These are phyloP conservation scores for Gossypium trilobum DNA, from an alignment of 441 rosid species.

Conservation along the genomic window DNA sequence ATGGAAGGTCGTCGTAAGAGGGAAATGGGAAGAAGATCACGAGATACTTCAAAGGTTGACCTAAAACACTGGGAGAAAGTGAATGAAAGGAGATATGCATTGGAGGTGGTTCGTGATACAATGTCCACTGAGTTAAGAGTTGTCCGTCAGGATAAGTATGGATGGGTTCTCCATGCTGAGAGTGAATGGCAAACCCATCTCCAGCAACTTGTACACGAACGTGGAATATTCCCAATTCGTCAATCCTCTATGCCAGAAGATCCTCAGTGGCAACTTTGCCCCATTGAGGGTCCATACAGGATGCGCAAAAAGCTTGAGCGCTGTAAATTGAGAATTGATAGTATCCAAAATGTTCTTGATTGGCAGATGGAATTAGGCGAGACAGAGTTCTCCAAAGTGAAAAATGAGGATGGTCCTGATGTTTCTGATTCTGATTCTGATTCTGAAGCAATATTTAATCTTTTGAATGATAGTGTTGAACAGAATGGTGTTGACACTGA, in stretches of 20 bases:
- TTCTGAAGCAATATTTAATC: constrained; percentile 42
- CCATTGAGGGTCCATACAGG: constrained; percentile 99
- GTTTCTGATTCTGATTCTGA: constrained; percentile 52
- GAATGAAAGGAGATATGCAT: constrained; percentile 91
- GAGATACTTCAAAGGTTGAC: constrained; percentile 77
- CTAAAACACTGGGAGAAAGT: constrained; percentile 91
- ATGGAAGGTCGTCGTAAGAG: constrained; percentile 91
- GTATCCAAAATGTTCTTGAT: constrained; percentile 77
- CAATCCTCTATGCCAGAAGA: constrained; percentile 51
- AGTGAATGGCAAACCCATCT: constrained; percentile 99
- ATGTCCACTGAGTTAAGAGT: constrained; percentile 99
- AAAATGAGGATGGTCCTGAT: constrained; percentile 45
- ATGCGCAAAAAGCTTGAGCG: constrained; percentile 99
- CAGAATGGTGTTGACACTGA: constrained; percentile 34
- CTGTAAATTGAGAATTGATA: constrained; percentile 71
- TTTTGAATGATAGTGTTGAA: constrained; percentile 37
- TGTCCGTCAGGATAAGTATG: constrained; percentile 99
- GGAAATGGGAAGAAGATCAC: constrained; percentile 87
- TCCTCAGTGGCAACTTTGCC: constrained; percentile 99
- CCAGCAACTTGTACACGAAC: constrained; percentile 96
- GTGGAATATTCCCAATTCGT: constrained; percentile 87
- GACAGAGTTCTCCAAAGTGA: constrained; percentile 48
- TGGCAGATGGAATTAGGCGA: constrained; percentile 71
- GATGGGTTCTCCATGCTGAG: constrained; percentile 99
- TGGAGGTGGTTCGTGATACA: constrained; percentile 88